These are phyloP conservation scores for Microdochium nivale DNA, from an alignment of 2,329 filamentous ascomycete species.

Conservation along the genomic window DNA sequence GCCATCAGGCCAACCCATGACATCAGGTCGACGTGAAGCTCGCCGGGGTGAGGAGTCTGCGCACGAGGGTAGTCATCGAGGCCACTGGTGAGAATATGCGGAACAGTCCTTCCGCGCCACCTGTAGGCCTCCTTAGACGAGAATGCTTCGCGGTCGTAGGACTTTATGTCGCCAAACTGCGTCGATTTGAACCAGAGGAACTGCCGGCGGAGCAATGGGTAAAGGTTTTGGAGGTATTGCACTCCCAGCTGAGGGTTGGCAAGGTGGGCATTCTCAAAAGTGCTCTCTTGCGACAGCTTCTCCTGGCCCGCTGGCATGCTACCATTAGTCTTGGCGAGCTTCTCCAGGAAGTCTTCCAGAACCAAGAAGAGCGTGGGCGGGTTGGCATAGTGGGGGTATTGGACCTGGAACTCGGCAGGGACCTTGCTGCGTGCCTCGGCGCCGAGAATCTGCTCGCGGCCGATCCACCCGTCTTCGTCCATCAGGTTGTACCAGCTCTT, in stretches of 20 bases:
- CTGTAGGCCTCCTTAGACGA: conserved; percentile 89
- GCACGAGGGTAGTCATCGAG: conserved; percentile 94
- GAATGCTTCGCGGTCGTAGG: conserved; percentile 83
- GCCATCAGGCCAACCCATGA: conserved; percentile 98
- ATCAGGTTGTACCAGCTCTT: conserved; percentile 95
- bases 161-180: conserved; percentile 80
- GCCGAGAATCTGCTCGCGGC: conserved; percentile 89
- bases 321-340: conserved; percentile 52
- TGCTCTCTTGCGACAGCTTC: conserved; percentile 29
- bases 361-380: conserved; percentile 91
- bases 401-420: conserved; percentile 82
- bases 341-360: conserved; percentile 75
- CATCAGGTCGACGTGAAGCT: conserved; percentile 90
- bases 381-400: conserved; percentile 97
- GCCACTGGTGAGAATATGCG: conserved; percentile 85
- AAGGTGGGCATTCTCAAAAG: conserved; percentile 54
- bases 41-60: conserved; percentile 88
- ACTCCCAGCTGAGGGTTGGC: conserved; percentile 59
- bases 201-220: conserved; percentile 80
- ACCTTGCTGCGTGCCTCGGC: conserved; percentile 91
- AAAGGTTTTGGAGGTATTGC: conserved; percentile 66
- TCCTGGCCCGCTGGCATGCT: conserved; percentile 33
- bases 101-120: conserved; percentile 83
- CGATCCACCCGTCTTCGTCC: conserved; percentile 97
- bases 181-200: conserved; percentile 94